These are phyloP conservation scores for Luzula sylvatica DNA, from an alignment of 176 grass and related monocot genomes.

Conservation along the genomic window DNA sequence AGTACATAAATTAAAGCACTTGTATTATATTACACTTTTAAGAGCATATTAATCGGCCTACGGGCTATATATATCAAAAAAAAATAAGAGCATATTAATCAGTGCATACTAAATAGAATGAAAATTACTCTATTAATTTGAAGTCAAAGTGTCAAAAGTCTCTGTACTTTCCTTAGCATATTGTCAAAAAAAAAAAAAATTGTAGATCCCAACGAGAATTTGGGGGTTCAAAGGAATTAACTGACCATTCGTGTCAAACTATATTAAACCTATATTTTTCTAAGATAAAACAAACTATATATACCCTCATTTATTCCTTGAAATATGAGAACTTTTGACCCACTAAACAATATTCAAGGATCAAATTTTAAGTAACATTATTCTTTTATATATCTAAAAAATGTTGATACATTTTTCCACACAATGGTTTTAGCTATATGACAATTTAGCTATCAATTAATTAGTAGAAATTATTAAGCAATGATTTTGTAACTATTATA, in stretches of 20 bases:
- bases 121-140: no score
- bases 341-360: background rate
- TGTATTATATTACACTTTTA: background rate
- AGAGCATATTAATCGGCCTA: background rate
- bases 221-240: background rate
- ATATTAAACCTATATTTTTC: background rate
- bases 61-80: no score
- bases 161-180: slow-evolving; percentile 32
- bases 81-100: no score
- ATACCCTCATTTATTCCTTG: background rate
- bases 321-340: slow-evolving; percentile 12
- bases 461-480: no score
- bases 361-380: background rate
- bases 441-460: no score
- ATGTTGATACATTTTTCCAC: no score
- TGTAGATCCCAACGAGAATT: slow-evolving; percentile 27
- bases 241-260: background rate
- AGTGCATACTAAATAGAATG: no score
- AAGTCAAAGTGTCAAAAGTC: background rate
- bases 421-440: no score
- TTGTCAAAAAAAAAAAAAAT: slow-evolving; percentile 23
- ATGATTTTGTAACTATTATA: no score
- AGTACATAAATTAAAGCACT: background rate
- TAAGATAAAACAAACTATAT: slow-evolving; percentile 4
- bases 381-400: no score